phyloP scores from a whole-genome alignment of 441 rosid genomes.

The California macrophylla region DNA sequence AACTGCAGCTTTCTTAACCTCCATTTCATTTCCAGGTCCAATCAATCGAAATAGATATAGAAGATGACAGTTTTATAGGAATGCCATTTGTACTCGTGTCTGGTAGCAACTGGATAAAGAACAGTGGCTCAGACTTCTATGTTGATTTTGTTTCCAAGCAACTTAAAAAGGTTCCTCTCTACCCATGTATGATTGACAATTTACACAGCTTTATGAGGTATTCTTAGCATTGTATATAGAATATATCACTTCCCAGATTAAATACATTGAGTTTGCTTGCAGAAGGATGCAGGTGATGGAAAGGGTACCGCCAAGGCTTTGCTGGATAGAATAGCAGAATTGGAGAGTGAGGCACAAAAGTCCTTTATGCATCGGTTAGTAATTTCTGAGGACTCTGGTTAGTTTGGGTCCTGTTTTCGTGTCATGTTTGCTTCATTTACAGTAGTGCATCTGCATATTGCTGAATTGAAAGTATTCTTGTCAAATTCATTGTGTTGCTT shows the following conservation, averaged over 20 bases:
- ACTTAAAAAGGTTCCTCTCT: slow-evolving; percentile 50
- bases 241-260: slow-evolving; percentile 6
- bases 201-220: background rate
- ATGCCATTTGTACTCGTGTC: slow-evolving; percentile 81
- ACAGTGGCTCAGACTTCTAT: slow-evolving; percentile 73
- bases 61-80: slow-evolving; percentile 59
- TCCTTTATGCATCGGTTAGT: slow-evolving; percentile 97
- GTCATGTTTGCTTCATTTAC: background rate
- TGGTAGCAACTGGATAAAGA: slow-evolving; percentile 76
- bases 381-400: slow-evolving; percentile 13
- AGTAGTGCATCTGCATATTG: background rate
- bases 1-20: slow-evolving; percentile 11
- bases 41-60: slow-evolving; percentile 59
- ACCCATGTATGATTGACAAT: background rate
- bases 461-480: background rate
- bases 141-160: slow-evolving; percentile 50
- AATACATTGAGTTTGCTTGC: slow-evolving; percentile 19
- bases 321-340: slow-evolving; percentile 61
- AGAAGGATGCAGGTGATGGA: slow-evolving; percentile 68
- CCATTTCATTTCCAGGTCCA: slow-evolving; percentile 49
- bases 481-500: background rate
- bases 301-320: slow-evolving; percentile 69
- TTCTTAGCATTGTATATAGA: background rate
- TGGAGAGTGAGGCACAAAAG: slow-evolving; percentile 95
- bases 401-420: background rate